Conservation (phyloP, 768 basidiomycete genomes). For the Mrakia frigida region DNA sequence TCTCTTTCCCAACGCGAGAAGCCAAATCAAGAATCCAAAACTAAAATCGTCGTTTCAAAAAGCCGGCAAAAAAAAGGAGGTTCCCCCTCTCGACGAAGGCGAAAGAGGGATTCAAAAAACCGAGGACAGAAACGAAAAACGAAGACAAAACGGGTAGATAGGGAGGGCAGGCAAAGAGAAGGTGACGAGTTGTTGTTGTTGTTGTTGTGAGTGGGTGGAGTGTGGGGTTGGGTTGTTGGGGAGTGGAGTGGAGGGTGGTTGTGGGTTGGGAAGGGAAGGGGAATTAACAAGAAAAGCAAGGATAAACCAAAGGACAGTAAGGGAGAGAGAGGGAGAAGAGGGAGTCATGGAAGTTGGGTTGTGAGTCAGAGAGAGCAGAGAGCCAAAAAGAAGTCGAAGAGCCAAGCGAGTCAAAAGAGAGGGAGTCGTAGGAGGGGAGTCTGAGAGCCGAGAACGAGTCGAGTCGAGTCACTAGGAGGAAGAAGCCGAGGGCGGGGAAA, state of each 20-base stretch:
- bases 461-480: not conserved
- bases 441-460: not conserved
- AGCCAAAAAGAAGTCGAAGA: not conserved
- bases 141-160: too few relatives aligned
- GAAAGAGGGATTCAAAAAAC: too few relatives aligned
- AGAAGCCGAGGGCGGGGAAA: not conserved
- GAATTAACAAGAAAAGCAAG: not conserved
- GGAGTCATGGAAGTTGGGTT: not conserved
- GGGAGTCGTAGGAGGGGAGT: not conserved
- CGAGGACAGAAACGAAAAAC: too few relatives aligned
- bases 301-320: not conserved
- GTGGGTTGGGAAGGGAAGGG: not conserved
- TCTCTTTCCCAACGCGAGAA: not conserved
- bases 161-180: not conserved
- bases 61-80: too few relatives aligned
- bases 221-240: too few relatives aligned
- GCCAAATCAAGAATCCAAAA: too few relatives aligned
- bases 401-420: not conserved
- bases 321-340: not conserved
- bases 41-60: too few relatives aligned
- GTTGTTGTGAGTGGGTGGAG: not conserved
- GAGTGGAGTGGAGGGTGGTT: conserved; percentile 1
- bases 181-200: not conserved
- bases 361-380: conserved; percentile 3
- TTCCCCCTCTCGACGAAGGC: too few relatives aligned